phyloP scores from a whole-genome alignment of 495 filamentous ascomycete species.

The Chaetomium tenue region DNA sequence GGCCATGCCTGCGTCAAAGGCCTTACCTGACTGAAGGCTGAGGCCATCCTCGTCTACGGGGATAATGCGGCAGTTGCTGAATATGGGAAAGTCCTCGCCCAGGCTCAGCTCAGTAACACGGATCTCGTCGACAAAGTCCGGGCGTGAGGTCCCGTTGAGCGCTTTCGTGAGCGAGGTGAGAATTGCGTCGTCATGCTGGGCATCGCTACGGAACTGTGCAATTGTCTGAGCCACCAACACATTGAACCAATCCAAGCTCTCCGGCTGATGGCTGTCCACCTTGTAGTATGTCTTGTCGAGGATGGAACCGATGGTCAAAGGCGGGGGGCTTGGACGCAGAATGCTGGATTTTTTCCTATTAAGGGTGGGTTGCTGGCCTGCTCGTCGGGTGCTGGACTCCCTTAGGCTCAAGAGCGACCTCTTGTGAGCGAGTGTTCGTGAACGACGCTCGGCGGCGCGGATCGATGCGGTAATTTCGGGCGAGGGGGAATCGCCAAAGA shows the following conservation, averaged over 20 bases:
- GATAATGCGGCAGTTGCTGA: slow-evolving; percentile 95
- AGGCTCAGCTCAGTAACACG: slow-evolving; percentile 87
- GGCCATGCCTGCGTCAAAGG: slow-evolving; percentile 47
- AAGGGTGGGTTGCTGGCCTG: slow-evolving; percentile 43
- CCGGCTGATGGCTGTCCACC: slow-evolving; percentile 92
- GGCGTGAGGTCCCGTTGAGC: slow-evolving; percentile 80
- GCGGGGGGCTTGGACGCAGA: slow-evolving; percentile 61
- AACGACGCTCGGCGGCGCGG: slow-evolving; percentile 66
- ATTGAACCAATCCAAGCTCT: slow-evolving; percentile 99
- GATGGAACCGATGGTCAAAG: slow-evolving; percentile 78
- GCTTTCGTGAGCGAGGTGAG: slow-evolving; percentile 87
- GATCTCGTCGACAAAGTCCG: slow-evolving; percentile 90
- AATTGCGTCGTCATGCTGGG: slow-evolving; percentile 84
- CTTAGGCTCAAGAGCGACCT: slow-evolving; percentile 63
- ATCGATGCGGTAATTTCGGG: slow-evolving; percentile 67
- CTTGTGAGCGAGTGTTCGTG: slow-evolving; percentile 61
- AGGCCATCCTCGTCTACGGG: slow-evolving; percentile 71
- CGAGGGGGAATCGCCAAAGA: slow-evolving; percentile 90
- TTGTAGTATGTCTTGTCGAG: slow-evolving; percentile 98
- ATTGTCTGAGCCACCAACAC: slow-evolving; percentile 96
- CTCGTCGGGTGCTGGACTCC: slow-evolving; percentile 38
- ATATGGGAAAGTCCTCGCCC: slow-evolving; percentile 96
- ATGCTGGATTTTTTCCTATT: slow-evolving; percentile 75
- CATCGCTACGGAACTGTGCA: slow-evolving; percentile 89
- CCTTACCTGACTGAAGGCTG: slow-evolving; percentile 48